Evolutionary conservation across 2,329 filamentous ascomycete genomes (phyloP), one percentile per base, ranked within the genome.

Genomic region (Aspergillus texensis): DNA sequence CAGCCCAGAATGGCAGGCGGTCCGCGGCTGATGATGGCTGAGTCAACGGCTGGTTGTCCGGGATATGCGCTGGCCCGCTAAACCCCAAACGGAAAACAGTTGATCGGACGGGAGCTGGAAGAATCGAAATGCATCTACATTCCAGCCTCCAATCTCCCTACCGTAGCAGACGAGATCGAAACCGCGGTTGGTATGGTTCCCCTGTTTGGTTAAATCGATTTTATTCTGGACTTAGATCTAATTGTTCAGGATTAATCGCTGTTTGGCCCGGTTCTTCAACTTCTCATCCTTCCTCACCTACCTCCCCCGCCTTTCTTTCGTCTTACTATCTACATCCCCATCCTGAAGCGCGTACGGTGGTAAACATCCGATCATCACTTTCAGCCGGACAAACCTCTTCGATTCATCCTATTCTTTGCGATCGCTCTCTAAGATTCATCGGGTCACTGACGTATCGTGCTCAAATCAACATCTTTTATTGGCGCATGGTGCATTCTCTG

Each of bases 401-500:
- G 9, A 26, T 21, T 45, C 41, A 26, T 26, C n/a, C 28, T 52
- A 3, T 6, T 21, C 58, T 24, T 53, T 53, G n/a, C 26, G 46
- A 14, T 53, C 32, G 54, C 53, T 55, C 36, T 8, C 26, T 34
- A 53, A 41, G 19, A 58, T 55, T 21, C n/a, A 55, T 39, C 21
- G 9, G n/a, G 10, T 55, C 30, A 55, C 24, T n/a, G 32, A 39
- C 32, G 11, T 21, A 39, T 39, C 21, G 21, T 24, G 24, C 60
- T 67, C 57, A 57, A 63, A 61, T 68, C 39, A 54, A 56, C 19
- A 62, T 60, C 39, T 54, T 58, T 57, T 65, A 60, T 67, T 65
- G 65, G 74, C 78, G 76, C 75, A 80, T 80, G 78, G 78, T 80
- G 70, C 74, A 80, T 79, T 77, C 75, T 67, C 72, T 73, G 65